Evolutionary conservation across 2,329 filamentous ascomycete genomes (phyloP).

Genomic region (Diaporthe sp.): DNA sequence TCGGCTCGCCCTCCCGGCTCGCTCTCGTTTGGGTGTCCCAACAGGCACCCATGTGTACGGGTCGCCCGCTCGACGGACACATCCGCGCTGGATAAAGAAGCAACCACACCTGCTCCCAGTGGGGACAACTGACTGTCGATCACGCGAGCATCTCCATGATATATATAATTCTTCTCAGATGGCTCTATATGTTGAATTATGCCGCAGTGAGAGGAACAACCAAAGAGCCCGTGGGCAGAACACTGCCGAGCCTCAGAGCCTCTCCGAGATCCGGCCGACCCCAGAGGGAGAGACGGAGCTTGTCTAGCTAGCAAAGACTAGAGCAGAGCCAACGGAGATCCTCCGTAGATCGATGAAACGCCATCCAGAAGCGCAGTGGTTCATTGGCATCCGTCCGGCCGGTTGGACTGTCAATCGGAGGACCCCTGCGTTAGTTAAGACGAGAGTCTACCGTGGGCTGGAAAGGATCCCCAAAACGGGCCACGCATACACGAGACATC

Average conservation of each 20-base stretch:
- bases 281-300: neutral
- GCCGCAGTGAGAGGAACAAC: neutral
- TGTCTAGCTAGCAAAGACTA: neutral
- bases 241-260: slow-evolving; percentile 7
- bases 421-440: slow-evolving; percentile 19
- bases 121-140: neutral
- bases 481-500: neutral
- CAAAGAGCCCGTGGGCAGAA: neutral
- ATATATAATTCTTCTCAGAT: neutral
- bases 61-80: neutral
- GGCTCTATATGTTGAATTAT: too few species aligned
- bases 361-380: slow-evolving; percentile 4
- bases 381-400: slow-evolving; percentile 17
- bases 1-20: slow-evolving; percentile 12
- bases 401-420: slow-evolving; percentile 23
- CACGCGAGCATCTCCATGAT: too few species aligned
- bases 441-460: neutral
- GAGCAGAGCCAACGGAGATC: slow-evolving; percentile 11
- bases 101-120: neutral
- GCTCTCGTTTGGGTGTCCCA: neutral
- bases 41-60: neutral
- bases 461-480: neutral
- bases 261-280: slow-evolving; percentile 22
- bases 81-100: neutral
- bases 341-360: slow-evolving; percentile 27